Conservation (phyloP, 371 early-diverging fungal species). For the Mucor plumbeus region DNA sequence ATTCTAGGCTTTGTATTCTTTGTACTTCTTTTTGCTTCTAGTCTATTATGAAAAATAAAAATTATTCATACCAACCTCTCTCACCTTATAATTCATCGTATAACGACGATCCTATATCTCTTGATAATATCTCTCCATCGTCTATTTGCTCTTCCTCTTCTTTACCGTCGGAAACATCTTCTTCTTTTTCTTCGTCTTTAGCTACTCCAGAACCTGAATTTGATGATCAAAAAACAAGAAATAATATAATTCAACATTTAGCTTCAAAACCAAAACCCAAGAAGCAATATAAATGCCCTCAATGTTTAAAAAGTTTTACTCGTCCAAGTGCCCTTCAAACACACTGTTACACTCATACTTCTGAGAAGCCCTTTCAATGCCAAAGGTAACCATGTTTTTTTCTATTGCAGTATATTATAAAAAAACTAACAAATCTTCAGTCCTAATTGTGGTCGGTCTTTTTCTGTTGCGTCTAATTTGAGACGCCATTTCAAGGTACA, state of each 20-base stretch:
- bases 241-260: not conserved
- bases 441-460: conserved; percentile 63
- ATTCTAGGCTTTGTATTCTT: not conserved
- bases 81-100: not conserved
- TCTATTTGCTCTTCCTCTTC: not conserved
- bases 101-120: not conserved
- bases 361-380: conserved; percentile 79
- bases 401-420: not conserved
- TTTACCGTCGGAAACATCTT: not conserved
- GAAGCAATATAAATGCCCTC: conserved; percentile 47
- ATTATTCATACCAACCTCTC: not conserved
- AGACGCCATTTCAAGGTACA: conserved; percentile 61
- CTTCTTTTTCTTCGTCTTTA: not conserved
- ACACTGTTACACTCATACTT: conserved; percentile 78
- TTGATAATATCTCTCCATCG: not conserved
- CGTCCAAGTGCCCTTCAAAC: conserved; percentile 80
- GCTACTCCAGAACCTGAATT: not conserved
- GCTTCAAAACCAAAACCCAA: conserved; percentile 1
- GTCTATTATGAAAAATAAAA: not conserved
- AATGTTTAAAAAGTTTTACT: conserved; percentile 73
- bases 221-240: not conserved
- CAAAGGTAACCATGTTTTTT: not conserved
- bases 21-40: conserved; percentile 3
- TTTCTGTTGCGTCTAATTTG: conserved; percentile 75
- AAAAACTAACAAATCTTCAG: conserved; percentile 11